phyloP scores from a whole-genome alignment of 371 early-diverging fungal species.

The Choanephora cucurbitarum region DNA sequence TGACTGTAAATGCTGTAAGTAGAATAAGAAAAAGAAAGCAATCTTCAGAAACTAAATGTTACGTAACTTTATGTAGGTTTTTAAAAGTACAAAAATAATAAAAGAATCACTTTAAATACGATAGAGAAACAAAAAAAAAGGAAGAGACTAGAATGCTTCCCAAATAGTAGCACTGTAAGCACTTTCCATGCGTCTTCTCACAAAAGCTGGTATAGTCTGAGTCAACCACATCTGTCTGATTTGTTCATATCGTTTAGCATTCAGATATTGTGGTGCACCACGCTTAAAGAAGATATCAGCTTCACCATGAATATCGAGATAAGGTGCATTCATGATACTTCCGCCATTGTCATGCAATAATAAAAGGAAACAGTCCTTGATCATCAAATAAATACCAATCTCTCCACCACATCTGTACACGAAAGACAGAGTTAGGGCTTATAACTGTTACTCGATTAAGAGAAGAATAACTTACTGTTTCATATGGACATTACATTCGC shows the following conservation, averaged over 20 bases:
- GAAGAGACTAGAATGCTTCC: conserved; percentile 26
- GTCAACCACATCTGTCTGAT: conserved; percentile 82
- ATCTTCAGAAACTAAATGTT: neutral
- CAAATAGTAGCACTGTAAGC: conserved; percentile 36
- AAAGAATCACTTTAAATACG: neutral
- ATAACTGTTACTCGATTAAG: neutral
- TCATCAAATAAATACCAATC: conserved; percentile 84
- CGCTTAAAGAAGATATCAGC: conserved; percentile 63
- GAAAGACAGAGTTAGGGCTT: neutral
- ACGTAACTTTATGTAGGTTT: conserved; percentile 1
- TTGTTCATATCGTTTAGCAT: conserved; percentile 86
- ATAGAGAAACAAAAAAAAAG: neutral
- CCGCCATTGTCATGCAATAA: conserved; percentile 82
- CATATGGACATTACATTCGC: conserved; percentile 93
- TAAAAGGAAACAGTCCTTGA: conserved; percentile 83
- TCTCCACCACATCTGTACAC: conserved; percentile 85
- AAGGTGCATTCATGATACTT: conserved; percentile 87
- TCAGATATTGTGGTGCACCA: conserved; percentile 87
- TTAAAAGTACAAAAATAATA: conserved; percentile 4
- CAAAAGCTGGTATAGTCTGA: conserved; percentile 82
- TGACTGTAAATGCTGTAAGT: conserved; percentile 54
- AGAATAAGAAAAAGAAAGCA: neutral
- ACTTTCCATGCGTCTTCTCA: conserved; percentile 86
- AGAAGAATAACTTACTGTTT: conserved; percentile 51
- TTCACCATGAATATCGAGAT: conserved; percentile 95